These are phyloP conservation scores for Kwoniella heveanensis DNA, from an alignment of 768 basidiomycete species.

Conservation along the genomic window DNA sequence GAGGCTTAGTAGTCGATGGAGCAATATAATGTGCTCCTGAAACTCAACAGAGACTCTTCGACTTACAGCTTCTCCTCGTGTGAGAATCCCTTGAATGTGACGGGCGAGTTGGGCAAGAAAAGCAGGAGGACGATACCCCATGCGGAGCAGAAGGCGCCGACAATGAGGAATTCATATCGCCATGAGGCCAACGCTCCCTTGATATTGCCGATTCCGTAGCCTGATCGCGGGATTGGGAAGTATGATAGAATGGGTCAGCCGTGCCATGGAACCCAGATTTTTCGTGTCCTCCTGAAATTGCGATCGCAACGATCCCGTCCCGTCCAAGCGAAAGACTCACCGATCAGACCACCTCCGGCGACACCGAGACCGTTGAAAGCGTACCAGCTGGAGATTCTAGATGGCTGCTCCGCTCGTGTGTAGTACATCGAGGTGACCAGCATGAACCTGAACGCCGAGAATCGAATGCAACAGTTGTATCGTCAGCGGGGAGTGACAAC, in stretches of 20 bases:
- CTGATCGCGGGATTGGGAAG: constrained; percentile 26
- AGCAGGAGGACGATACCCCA: constrained; percentile 52
- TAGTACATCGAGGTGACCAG: constrained; percentile 58
- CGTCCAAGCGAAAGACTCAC: neutral
- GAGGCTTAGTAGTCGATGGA: no score
- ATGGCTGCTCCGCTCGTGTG: constrained; percentile 58
- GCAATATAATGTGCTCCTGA: no score
- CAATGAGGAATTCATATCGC: constrained; percentile 55
- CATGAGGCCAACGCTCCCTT: constrained; percentile 53
- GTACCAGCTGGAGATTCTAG: constrained; percentile 58
- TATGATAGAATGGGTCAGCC: no score
- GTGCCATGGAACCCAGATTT: no score
- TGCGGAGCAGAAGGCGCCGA: constrained; percentile 46
- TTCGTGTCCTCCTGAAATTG: no score
- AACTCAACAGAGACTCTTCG: no score
- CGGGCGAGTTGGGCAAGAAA: constrained; percentile 53
- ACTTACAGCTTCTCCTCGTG: constrained; percentile 51
- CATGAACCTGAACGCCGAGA: constrained; percentile 50
- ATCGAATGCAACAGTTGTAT: no score
- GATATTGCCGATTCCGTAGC: constrained; percentile 56
- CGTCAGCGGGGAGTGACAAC: no score
- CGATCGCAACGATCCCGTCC: no score
- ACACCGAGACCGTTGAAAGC: constrained; percentile 59
- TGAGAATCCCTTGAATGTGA: constrained; percentile 48
- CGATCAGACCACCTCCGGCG: constrained; percentile 57